Conservation (phyloP, 768 basidiomycete genomes). For the Pisolithus marmoratus region DNA sequence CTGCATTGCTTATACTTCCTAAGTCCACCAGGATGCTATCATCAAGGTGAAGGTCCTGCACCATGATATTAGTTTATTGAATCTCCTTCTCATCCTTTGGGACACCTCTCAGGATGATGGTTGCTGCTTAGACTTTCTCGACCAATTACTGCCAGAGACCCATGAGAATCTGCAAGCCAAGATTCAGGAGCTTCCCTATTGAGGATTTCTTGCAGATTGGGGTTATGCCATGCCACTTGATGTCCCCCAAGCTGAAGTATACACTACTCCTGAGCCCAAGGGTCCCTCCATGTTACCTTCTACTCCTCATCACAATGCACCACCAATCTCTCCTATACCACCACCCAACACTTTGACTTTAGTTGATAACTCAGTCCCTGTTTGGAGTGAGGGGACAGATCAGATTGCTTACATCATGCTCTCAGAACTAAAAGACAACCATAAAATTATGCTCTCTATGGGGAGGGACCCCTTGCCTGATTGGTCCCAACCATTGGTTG, state of each 20-base stretch:
- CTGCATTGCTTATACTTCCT: too few relatives aligned
- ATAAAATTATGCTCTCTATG: not conserved
- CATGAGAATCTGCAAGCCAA: not conserved
- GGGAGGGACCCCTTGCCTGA: not conserved
- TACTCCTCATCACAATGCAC: not conserved
- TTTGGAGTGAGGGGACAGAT: too few relatives aligned
- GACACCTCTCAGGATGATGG: not conserved
- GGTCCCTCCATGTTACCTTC: not conserved
- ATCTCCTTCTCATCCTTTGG: constrained; percentile 1
- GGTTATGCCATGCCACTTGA: constrained; percentile 1
- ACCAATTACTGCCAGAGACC: not conserved
- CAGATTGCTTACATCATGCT: not conserved
- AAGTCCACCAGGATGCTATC: constrained; percentile 1
- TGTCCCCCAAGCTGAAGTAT: not conserved
- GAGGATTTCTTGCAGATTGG: constrained; percentile 3
- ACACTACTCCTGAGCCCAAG: not conserved
- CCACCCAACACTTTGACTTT: too few relatives aligned
- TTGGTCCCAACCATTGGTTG: not conserved
- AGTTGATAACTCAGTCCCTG: too few relatives aligned
- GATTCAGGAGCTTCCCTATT: not conserved
- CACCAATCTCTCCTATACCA: not conserved
- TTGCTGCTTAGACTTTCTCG: not conserved
- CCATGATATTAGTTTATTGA: constrained; percentile 5
- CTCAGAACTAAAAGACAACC: not conserved
- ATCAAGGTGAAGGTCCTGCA: not conserved